Conservation (phyloP, 345 rosid genomes). For the Lepidium didymum region DNA sequence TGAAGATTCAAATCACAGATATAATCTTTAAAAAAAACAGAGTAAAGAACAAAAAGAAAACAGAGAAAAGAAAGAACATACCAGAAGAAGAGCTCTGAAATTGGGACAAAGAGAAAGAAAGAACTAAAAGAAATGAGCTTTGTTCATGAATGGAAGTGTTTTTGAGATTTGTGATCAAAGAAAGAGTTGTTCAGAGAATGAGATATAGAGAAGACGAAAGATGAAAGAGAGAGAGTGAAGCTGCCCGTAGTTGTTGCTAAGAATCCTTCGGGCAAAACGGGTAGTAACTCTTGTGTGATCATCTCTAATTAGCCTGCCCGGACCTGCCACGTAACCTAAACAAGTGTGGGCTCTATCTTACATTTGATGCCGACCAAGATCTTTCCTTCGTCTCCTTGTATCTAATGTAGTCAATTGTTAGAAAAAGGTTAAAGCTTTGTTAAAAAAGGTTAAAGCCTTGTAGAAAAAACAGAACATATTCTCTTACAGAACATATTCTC, state of each 20-base stretch:
- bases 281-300: conserved; percentile 11
- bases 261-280: conserved; percentile 20
- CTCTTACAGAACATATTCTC: conserved; percentile 27
- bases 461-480: conserved; percentile 22
- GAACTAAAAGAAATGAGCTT: background rate
- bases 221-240: conserved; percentile 13
- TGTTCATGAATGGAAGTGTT: conserved; percentile 1
- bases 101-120: background rate
- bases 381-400: background rate
- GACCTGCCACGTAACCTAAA: conserved; percentile 28
- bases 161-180: conserved; percentile 20
- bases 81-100: background rate
- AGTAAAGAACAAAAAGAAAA: background rate
- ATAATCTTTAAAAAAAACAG: background rate
- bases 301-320: conserved; percentile 22
- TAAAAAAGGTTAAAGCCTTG: background rate
- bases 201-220: conserved; percentile 13
- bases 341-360: conserved; percentile 26
- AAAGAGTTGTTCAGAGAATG: conserved; percentile 10
- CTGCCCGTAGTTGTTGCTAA: conserved; percentile 31
- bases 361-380: conserved; percentile 30
- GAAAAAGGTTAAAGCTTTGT: background rate
- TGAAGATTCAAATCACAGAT: background rate
- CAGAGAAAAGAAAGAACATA: background rate
- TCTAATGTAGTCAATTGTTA: conserved; percentile 3